Percentiles rank a stretch among this genome's conserved stretches.
Evolutionary conservation across 805 yeast species (phyloP).

Genomic region (Suhomyces sp.): DNA sequence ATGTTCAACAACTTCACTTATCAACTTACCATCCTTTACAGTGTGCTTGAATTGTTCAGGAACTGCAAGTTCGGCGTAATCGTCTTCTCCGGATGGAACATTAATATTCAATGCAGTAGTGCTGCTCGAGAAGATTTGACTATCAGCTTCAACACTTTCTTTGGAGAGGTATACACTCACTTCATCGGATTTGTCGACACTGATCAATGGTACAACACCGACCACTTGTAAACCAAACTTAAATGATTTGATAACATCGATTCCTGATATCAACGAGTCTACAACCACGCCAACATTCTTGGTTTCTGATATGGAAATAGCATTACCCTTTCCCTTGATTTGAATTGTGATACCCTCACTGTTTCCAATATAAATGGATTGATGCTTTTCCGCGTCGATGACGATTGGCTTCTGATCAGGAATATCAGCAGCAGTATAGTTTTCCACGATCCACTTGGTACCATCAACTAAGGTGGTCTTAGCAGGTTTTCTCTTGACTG

Average conservation of each 20-base stretch:
- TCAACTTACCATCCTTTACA: constrained; percentile 59
- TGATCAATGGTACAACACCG: constrained; percentile 79
- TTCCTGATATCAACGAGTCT: constrained; percentile 82
- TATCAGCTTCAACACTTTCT: constrained; percentile 64
- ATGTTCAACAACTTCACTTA: constrained; percentile 77
- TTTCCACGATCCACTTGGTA: constrained; percentile 81
- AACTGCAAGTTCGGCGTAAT: constrained; percentile 74
- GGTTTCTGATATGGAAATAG: constrained; percentile 76
- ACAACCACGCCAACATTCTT: constrained; percentile 72
- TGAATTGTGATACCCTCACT: constrained; percentile 74
- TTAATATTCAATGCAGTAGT: constrained; percentile 85
- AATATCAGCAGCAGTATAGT: constrained; percentile 54
- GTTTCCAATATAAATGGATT: constrained; percentile 85
- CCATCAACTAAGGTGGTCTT: constrained; percentile 76
- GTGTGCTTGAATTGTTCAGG: constrained; percentile 91
- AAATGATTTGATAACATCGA: constrained; percentile 79
- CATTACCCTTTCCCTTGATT: constrained; percentile 87
- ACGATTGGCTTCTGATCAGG: constrained; percentile 55
- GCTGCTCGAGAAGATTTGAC: constrained; percentile 74
- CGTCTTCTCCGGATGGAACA: constrained; percentile 71
- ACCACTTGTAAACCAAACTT: constrained; percentile 83
- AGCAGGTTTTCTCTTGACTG: constrained; percentile 36
- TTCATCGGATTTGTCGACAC: constrained; percentile 85
- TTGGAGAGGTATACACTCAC: constrained; percentile 78
- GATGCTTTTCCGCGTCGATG: constrained; percentile 80